A percentile compares a stretch with the other conserved stretches of the same genome.
phyloP scores from a whole-genome alignment of 495 filamentous ascomycete genomes.

The Viridothelium virens region DNA sequence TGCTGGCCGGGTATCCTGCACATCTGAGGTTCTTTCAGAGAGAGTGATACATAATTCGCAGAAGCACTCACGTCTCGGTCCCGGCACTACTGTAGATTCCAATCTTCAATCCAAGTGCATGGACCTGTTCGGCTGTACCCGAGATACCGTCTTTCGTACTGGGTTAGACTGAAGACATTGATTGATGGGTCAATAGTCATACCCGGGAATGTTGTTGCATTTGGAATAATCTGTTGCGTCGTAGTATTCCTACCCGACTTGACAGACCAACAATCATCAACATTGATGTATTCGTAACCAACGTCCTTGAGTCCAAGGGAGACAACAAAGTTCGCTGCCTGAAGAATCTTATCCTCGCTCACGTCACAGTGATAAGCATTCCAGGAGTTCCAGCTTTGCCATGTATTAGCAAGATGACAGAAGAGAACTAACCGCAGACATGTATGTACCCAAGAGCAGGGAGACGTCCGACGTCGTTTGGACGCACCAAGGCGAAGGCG shows the following conservation, averaged over 20 bases:
- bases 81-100: slow-evolving; percentile 45
- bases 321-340: slow-evolving; percentile 27
- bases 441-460: slow-evolving; percentile 56
- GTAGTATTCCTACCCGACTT: slow-evolving; percentile 18
- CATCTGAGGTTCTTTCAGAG: background rate
- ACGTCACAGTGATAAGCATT: slow-evolving; percentile 36
- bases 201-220: slow-evolving; percentile 30
- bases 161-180: background rate
- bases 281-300: slow-evolving; percentile 34
- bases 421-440: background rate
- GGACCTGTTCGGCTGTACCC: slow-evolving; percentile 26
- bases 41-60: background rate
- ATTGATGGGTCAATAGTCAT: slow-evolving; percentile 30
- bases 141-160: slow-evolving; percentile 31
- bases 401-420: background rate
- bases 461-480: slow-evolving; percentile 35
- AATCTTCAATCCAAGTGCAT: slow-evolving; percentile 32
- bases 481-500: background rate
- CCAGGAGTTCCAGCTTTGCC: slow-evolving; percentile 31
- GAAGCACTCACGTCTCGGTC: slow-evolving; percentile 44
- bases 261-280: slow-evolving; percentile 33
- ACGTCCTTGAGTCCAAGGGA: slow-evolving; percentile 31
- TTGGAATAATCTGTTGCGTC: slow-evolving; percentile 46
- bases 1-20: slow-evolving; percentile 52
- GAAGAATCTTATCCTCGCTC: slow-evolving; percentile 29